Base-by-base conservation (phyloP, 2,329 filamentous ascomycete species). In the Aureobasidium sp. region DNA sequence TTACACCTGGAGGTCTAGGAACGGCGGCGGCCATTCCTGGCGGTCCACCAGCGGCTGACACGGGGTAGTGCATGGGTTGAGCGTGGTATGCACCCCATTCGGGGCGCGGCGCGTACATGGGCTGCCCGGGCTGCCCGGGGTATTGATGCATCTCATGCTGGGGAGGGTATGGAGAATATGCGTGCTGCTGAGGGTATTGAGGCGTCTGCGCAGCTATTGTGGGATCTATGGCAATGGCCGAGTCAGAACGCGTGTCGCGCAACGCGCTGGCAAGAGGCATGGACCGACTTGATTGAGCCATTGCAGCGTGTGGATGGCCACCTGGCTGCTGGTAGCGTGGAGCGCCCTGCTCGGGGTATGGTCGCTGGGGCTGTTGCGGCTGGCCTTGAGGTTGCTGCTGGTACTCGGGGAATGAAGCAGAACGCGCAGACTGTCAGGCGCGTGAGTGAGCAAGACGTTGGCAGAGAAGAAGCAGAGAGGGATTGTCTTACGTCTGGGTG, bases 281-380 rank as follows among this genome's bases (percentile, higher is more conserved):
- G 79, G 90, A 96, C 91, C 90, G 90, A 96, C 92, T 96, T 88
- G 90, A 90, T 90, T 96, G 91, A 86, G 92, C 91, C 92, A 97
- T 97, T 87, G 87, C 88, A 86, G 87, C 84, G 78, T 86, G 86
- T 76, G 86, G 83, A 75, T 86, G 84, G 76, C 83, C 86, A 79
- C 84, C 84, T 76, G 90, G 86, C 39, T 58, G 85, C 78, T 90
- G 88, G 81, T 94, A 94, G 73, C 87, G 83, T 70, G 74, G 76
- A 65, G 61, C 54, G 47, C 61, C 53, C 30, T 49, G 47, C 39
- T 63, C 61, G 25, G 55, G 61, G 29, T 63, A 63, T 16, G 61
- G 36, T 27, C 49, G 49, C 25, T 53, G 59, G 30, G 32, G 16
- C 15, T 54, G 58, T 52, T 64, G 89, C 81, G 78, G 86, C 60